Evolutionary conservation across 2,329 filamentous ascomycete genomes (phyloP).

Genomic region (Colletotrichum shisoi): DNA sequence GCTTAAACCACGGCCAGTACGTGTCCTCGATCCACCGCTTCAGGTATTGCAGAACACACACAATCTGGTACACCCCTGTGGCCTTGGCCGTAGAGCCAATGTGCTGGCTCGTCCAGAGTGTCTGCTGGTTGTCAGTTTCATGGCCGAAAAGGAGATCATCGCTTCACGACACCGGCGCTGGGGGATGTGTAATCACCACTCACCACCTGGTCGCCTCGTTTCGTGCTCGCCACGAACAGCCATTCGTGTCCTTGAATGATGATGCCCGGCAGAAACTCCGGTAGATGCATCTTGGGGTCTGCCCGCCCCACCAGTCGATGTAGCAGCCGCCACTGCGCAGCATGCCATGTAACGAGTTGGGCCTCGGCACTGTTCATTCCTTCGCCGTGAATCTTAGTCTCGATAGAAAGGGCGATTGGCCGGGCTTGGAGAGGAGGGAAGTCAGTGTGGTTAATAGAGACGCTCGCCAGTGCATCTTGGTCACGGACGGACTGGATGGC

Average conservation of each 20-base stretch:
- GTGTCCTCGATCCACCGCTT: slow-evolving; percentile 28
- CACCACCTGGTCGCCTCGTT: slow-evolving; percentile 12
- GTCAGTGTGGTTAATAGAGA: slow-evolving; percentile 27
- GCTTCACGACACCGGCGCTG: no score
- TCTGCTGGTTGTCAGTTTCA: slow-evolving; percentile 1
- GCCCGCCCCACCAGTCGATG: slow-evolving; percentile 5
- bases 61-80: slow-evolving; percentile 39
- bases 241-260: slow-evolving; percentile 25
- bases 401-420: slow-evolving; percentile 17
- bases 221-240: slow-evolving; percentile 27
- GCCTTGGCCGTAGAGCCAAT: slow-evolving; percentile 34
- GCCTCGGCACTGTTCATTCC: slow-evolving; percentile 12
- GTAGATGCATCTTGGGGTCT: background rate
- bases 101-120: slow-evolving; percentile 19
- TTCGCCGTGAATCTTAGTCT: slow-evolving; percentile 22
- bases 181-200: background rate
- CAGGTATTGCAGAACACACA: slow-evolving; percentile 34
- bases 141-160: background rate
- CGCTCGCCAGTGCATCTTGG: background rate
- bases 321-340: slow-evolving; percentile 18
- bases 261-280: slow-evolving; percentile 17
- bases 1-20: slow-evolving; percentile 33
- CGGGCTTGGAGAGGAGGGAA: slow-evolving; percentile 5
- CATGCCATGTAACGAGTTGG: slow-evolving; percentile 18
- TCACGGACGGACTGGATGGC: slow-evolving; percentile 2